A percentile compares a stretch with the other conserved stretches of the same genome.
Evolutionary conservation across 2,329 filamentous ascomycete genomes (phyloP).

Genomic region (Sporothrix globosa): DNA sequence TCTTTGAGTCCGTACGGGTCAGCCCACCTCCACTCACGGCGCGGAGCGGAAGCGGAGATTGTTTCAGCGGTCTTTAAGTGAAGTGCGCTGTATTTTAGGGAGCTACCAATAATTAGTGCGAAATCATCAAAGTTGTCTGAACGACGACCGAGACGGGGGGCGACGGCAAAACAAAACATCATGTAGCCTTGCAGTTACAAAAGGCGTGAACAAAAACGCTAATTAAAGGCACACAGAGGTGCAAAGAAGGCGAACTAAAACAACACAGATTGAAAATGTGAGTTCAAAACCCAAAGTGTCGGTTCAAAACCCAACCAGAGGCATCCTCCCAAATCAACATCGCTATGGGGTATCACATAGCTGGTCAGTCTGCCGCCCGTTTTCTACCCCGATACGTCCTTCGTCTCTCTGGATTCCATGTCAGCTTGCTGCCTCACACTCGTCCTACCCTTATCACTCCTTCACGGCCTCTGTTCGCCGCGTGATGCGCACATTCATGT

Average conservation of each 20-base stretch:
- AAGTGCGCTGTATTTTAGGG: slow-evolving; percentile 2
- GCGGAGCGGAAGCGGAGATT: not conserved
- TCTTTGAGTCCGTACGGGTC: slow-evolving; percentile 5
- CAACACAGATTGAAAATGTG: no score
- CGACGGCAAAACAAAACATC: not conserved
- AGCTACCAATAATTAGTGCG: not conserved
- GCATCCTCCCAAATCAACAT: not conserved
- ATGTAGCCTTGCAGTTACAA: not conserved
- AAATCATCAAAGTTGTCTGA: slow-evolving; percentile 9
- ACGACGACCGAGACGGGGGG: not conserved
- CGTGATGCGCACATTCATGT: slow-evolving; percentile 34
- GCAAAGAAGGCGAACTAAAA: not conserved
- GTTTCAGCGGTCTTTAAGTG: not conserved
- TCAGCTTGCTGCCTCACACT: not conserved
- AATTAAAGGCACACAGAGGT: no score
- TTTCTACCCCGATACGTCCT: not conserved
- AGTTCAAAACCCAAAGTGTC: not conserved
- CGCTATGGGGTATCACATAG: slow-evolving; percentile 25
- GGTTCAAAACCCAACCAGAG: not conserved
- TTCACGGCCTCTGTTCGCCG: slow-evolving; percentile 22
- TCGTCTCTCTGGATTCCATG: not conserved
- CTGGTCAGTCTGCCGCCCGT: slow-evolving; percentile 13
- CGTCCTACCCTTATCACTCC: not conserved
- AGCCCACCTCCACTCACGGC: not conserved
- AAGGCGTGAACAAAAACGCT: not conserved